Evolutionary conservation across 352 stramenopile genomes (phyloP), one percentile per base, ranked within the genome.

Genomic region (Phytophthora quininea): DNA sequence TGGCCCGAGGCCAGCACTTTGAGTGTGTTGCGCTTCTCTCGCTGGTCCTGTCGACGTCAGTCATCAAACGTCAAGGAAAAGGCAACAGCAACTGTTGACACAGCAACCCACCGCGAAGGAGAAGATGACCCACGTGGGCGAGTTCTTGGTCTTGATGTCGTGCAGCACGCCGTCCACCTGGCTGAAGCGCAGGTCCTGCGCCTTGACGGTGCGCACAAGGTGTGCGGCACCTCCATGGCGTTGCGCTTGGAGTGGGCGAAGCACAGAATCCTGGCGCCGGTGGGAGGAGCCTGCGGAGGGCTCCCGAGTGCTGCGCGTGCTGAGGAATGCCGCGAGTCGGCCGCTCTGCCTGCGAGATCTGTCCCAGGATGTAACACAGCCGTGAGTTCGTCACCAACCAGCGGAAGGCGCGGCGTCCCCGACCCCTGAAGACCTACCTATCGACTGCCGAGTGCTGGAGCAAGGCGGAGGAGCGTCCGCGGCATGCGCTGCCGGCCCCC

Each of bases 161-260:
- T 86, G 74, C 66, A 95, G 62, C 57, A 92, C 74, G 42, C 77
- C 72, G 60, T 95, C 87, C 42, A 95, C 86, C 48, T 89, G 83
- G 62, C 84, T 84, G 59, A 92, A 92, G 62, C 75, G 86, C 51
- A 95, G 67, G 62, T 91, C 87, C 59, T 91, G 79, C 46, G 87
- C 83, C 65, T 93, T 93, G 51, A 95, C 87, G 12, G 82, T 92
- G 57, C 85, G 81, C 69, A 95, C 87, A 59, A 95, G 55, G 87
- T 95, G 72, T 90, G 83, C 58, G 83, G 82, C 65, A 91, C 71
- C 54, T 88, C 69, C 71, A 78, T 88, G 49, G 69, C 72, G 68
- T 76, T 77, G 42, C 72, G 72, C 64, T 76, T 79, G 19, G 59
- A 65, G 50, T 79, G 64, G 49, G 64, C 50, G 54, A 79, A 74